Evolutionary conservation across 2,329 filamentous ascomycete species (phyloP), one percentile per base, ranked within the genome.

Genomic region (Bipolaris sorokiniana): DNA sequence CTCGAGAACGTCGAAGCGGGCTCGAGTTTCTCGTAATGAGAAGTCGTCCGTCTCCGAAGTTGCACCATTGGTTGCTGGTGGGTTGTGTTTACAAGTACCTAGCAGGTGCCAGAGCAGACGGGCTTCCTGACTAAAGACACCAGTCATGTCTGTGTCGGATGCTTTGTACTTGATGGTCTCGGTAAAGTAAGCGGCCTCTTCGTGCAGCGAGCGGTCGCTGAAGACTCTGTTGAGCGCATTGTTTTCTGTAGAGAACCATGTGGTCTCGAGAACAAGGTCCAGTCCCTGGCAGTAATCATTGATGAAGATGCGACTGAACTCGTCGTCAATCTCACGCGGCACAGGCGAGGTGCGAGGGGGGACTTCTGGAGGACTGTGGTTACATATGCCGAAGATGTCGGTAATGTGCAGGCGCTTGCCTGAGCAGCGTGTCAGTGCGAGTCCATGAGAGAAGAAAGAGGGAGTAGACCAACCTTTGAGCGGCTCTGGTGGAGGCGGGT

Each of bases 1-100:
- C 72, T 96, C 90, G 48, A 97, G 84, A 22, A 94, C 86, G 40
- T 86, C 84, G 37, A 97, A 83, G 20, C 93, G 87, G 56, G 88
- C 87, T 15, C 76, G 71, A 48, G 86, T 83, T 22, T 89, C 86
- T 67, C 90, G 87, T 22, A 83, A 72, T 34, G 85, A 75, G 58
- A 91, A 84, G 65, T 88, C 86, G 18, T 86, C 83, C 3, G 79
- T 60, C 50, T 79, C 78, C 53, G 50, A 37, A 33, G n/a, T 52
- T 26, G 48, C 44, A 77, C 83, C 74, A 44, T 77, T 77, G 36
- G 70, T 66, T 5, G 65, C 52, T 11, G 70, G 66, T 31, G 67
- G 46, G 10, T 71, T 59, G 49, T 80, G 75, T 53, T 82, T 80
- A 67, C 82, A 85, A 41, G 87, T 75, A 5, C 77, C 77, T 64